These are phyloP conservation scores for Colletotrichum tofieldiae DNA, from an alignment of 2,329 filamentous ascomycete species.

Conservation along the genomic window DNA sequence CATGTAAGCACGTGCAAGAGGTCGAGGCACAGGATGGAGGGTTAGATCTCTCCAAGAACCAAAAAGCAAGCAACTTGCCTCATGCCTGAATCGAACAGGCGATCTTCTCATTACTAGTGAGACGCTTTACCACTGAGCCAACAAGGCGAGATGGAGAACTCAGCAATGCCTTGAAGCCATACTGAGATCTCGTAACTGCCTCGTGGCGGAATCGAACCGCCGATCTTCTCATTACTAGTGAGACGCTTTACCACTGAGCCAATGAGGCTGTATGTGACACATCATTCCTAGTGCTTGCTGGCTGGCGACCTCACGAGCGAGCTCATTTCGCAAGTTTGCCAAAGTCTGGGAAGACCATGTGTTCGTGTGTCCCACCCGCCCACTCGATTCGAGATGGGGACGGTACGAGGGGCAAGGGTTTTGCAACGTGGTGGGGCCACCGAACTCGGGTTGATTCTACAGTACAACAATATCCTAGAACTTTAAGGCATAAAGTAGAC, in stretches of 20 bases:
- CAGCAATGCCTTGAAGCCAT: no score
- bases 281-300: background rate
- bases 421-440: background rate
- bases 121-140: slow-evolving; percentile 22
- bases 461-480: no score
- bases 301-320: background rate
- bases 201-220: slow-evolving; percentile 22
- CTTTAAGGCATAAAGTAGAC: no score
- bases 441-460: no score
- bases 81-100: slow-evolving; percentile 30
- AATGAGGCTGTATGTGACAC: background rate
- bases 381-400: background rate
- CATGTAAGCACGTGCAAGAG: no score
- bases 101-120: slow-evolving; percentile 36
- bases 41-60: background rate
- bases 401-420: background rate
- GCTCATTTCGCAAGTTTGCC: background rate
- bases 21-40: no score
- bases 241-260: slow-evolving; percentile 32
- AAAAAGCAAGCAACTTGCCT: slow-evolving; percentile 1
- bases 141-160: no score
- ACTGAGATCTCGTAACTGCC: background rate
- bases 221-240: slow-evolving; percentile 35
- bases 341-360: background rate
- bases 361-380: background rate